Base-by-base conservation (phyloP, 352 stramenopile genomes). In the Phytophthora hibernalis region DNA sequence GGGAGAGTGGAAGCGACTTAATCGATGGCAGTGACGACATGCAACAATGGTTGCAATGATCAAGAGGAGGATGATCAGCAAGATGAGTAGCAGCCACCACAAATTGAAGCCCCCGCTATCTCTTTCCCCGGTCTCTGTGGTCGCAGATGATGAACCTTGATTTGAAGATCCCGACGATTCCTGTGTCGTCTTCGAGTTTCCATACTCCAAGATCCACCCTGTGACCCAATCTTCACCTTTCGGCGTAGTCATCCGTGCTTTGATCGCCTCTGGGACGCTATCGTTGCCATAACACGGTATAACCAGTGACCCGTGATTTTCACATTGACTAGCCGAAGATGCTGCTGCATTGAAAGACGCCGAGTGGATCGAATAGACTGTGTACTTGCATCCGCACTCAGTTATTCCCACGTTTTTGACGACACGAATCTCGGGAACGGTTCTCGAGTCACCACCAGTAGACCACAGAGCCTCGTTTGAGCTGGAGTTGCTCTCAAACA, bases 261-360 rank as follows among this genome's bases (percentile, higher is more conserved):
- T 61, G 1, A 65, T 50, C 9, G 47, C 26, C 3, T 61, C 38
- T 15, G 70, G 59, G 10, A 63, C 22, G 11, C 21, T 63, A 16
- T 59, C 26, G 8, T 56, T 69, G 2, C 61, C 54, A 52, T 79
- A 78, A 13, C 77, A 85, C 0, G 77, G 77, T 4, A 83, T 62
- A 8, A 70, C 49, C n/a, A 79, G 20, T 5, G 77, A 79, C 10
- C 48, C 47, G 47, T 54, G 68, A 12, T 47, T 50, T 11, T 57
- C 58, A 8, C 77, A 85, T 22, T 49, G 30, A 3, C 44, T 49
- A n/a, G 18, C 33, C n/a, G 5, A 31, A 1, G 52, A 54, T 38
- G 18, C 26, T 71, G 43, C 7, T 24, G n/a, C 31, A 11, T 26
- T 16, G 15, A 13, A 28, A 16, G 9, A 22, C 2, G 35, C 10